phyloP scores from a whole-genome alignment of 805 yeast species.

The Wickerhamiella shivajii region DNA sequence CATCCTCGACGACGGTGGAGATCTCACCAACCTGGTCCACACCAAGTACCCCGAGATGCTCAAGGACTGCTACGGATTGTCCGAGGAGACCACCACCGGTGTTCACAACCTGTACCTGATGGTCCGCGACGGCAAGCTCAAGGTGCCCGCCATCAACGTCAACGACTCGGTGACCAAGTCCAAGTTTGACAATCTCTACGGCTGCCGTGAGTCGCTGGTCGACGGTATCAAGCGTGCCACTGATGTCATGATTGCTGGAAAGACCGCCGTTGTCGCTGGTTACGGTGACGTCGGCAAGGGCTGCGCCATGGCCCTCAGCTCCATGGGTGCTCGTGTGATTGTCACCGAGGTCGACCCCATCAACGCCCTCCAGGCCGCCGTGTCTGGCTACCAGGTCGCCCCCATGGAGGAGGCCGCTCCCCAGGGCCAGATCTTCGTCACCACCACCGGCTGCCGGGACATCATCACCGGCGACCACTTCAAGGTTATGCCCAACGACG shows the following conservation, averaged over 20 bases:
- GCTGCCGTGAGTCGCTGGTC: slow-evolving; percentile 96
- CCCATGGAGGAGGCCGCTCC: slow-evolving; percentile 90
- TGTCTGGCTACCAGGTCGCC: slow-evolving; percentile 93
- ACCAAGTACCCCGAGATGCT: slow-evolving; percentile 97
- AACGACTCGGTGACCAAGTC: slow-evolving; percentile 98
- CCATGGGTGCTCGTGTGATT: slow-evolving; percentile 98
- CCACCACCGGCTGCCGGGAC: slow-evolving; percentile 99
- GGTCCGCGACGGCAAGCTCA: slow-evolving; percentile 74
- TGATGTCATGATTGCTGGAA: slow-evolving; percentile 99
- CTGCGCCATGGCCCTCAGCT: slow-evolving; percentile 96
- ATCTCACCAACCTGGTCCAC: slow-evolving; percentile 90
- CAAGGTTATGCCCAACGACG: slow-evolving; percentile 92
- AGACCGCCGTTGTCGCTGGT: slow-evolving; percentile 97
- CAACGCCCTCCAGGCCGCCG: slow-evolving; percentile 98
- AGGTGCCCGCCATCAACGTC: slow-evolving; percentile 98
- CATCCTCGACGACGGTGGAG: slow-evolving; percentile 99
- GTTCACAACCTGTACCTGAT: slow-evolving; percentile 97
- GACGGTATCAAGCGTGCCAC: slow-evolving; percentile 99
- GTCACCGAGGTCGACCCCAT: slow-evolving; percentile 97
- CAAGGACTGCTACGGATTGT: slow-evolving; percentile 84
- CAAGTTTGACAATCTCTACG: slow-evolving; percentile 98
- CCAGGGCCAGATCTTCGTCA: slow-evolving; percentile 92
- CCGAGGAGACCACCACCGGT: slow-evolving; percentile 99
- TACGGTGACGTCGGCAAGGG: slow-evolving; percentile 99
- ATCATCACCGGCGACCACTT: slow-evolving; percentile 85